Percentiles rank a stretch among this genome's conserved stretches.
phyloP scores from a whole-genome alignment of 2,329 filamentous ascomycete species.

The Epichloe sylvatica region DNA sequence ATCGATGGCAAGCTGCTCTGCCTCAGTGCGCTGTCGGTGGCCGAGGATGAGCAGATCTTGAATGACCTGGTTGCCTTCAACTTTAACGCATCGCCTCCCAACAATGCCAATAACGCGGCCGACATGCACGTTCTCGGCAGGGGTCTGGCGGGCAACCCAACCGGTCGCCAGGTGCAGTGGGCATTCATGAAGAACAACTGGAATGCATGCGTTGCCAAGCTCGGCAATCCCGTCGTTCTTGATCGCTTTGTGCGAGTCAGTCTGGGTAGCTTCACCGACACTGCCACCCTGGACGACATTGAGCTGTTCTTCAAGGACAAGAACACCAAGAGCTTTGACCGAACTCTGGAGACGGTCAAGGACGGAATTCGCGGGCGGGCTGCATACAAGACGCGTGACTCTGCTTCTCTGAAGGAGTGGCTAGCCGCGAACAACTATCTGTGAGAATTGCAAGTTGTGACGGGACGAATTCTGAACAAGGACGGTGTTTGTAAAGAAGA shows the following conservation, averaged over 20 bases:
- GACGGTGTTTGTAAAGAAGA: background rate
- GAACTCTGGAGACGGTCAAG: slow-evolving; percentile 70
- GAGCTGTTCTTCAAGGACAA: slow-evolving; percentile 71
- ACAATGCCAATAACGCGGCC: slow-evolving; percentile 60
- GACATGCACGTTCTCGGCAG: slow-evolving; percentile 77
- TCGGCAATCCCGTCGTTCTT: slow-evolving; percentile 74
- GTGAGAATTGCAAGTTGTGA: slow-evolving; percentile 10
- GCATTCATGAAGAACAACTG: slow-evolving; percentile 75
- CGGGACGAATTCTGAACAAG: background rate
- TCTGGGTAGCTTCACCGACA: slow-evolving; percentile 64
- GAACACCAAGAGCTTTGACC: slow-evolving; percentile 74
- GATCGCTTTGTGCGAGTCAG: slow-evolving; percentile 76
- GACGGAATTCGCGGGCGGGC: slow-evolving; percentile 78
- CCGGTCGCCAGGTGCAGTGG: slow-evolving; percentile 67
- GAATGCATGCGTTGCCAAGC: slow-evolving; percentile 53
- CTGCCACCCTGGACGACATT: slow-evolving; percentile 59
- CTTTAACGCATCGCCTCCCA: slow-evolving; percentile 48
- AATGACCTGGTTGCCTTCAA: slow-evolving; percentile 60
- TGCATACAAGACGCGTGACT: slow-evolving; percentile 67
- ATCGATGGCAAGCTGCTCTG: slow-evolving; percentile 86
- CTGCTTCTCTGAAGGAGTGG: slow-evolving; percentile 64
- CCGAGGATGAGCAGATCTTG: slow-evolving; percentile 55
- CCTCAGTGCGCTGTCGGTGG: slow-evolving; percentile 60
- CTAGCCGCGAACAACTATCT: slow-evolving; percentile 39
- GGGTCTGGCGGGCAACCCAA: slow-evolving; percentile 57